A percentile compares a stretch with the other conserved stretches of the same genome.
Conservation (phyloP, 139 green algal species). For the Nannochloris sp. region DNA sequence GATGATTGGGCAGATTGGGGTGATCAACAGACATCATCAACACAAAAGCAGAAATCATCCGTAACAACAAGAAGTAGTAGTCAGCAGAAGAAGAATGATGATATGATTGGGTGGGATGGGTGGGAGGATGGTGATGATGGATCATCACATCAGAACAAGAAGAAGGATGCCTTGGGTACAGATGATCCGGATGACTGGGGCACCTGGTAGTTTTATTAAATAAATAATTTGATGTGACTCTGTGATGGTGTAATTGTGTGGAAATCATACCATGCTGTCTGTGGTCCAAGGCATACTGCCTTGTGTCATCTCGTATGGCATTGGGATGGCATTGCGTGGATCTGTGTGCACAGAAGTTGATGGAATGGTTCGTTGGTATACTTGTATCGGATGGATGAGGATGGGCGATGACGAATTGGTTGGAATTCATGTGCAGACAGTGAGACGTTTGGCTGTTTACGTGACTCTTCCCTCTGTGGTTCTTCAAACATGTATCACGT, state of each 20-base stretch:
- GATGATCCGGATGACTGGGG: slow-evolving; percentile 4
- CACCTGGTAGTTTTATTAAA: slow-evolving; percentile 1
- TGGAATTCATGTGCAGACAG: slow-evolving; percentile 17
- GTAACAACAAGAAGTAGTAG: no score
- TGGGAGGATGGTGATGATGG: slow-evolving; percentile 3
- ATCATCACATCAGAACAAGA: background rate
- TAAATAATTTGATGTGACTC: background rate
- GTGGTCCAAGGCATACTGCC: background rate
- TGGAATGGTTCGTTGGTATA: background rate
- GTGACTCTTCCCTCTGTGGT: slow-evolving; percentile 38
- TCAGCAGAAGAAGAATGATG: background rate
- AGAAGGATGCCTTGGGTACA: background rate
- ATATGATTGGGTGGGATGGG: background rate
- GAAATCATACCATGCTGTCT: background rate
- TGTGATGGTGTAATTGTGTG: background rate
- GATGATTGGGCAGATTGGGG: slow-evolving; percentile 6
- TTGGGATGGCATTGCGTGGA: background rate
- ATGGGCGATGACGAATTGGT: no score
- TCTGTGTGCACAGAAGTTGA: slow-evolving; percentile 5
- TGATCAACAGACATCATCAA: background rate
- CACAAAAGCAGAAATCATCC: no score
- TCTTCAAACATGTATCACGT: slow-evolving; percentile 31
- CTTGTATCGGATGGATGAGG: no score
- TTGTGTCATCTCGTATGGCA: background rate
- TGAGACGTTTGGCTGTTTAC: slow-evolving; percentile 14